Evolutionary conservation across 148 eudicot species (phyloP), one percentile per base, ranked within the genome.

Genomic region (Persicaria tinctoria): DNA sequence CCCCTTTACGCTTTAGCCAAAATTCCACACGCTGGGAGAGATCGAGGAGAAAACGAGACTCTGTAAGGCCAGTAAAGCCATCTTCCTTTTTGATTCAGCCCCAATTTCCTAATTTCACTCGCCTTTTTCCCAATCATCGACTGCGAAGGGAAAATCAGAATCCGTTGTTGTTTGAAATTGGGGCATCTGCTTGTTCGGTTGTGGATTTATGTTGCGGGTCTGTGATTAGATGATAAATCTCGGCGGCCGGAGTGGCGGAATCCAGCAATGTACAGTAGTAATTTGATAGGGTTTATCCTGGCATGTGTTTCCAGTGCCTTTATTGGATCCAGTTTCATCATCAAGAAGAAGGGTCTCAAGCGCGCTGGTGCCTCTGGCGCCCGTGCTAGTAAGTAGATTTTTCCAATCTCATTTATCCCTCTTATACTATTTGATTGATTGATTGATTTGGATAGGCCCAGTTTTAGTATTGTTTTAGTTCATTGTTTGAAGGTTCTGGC

Each of bases 271-370:
- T 84, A 76, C 79, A 80, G 68, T 62, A 84, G 80, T 73, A 92
- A 93, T 86, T 75, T 87, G 79, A 85, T 84, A 47, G 97, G 98
- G 80, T 88, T 91, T 76, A 78, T 82, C 72, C 80, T 91, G 16
- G 97, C 97, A 14, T 80, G 90, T 48, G 88, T 88, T 27, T 93
- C 98, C 6, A 93, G 94, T 80, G 89, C 85, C 12, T 93, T 91
- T 69, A 93, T 93, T 77, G 98, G 98, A 75, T 88, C 91, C 69
- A 93, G 98, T 79, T 90, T 93, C 78, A 90, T 93, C 32, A 90
- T 93, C 79, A 93, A 93, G 86, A 93, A 93, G 83, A 93, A 91
- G 83, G 98, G 96, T 76, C 91, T 93, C 70, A 88, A 85, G 75
- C 86, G 87, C 18, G 98, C 97, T 20, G 91, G 88, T 12, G 88